Evolutionary conservation across 176 grass and related monocot species (phyloP).

Genomic region (Calamus simplicifolius): DNA sequence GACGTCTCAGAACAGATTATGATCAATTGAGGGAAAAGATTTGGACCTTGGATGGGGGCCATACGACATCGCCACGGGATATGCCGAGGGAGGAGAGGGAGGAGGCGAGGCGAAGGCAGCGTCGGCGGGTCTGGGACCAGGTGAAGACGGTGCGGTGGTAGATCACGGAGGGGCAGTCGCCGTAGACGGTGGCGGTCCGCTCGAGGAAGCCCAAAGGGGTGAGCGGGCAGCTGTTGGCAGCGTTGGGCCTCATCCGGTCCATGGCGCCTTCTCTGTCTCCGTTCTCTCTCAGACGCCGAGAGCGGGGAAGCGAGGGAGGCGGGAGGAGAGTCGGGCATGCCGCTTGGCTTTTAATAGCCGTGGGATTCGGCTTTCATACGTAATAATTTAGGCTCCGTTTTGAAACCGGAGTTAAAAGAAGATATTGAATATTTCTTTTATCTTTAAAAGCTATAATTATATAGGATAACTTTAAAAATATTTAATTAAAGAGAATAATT

Average conservation of each 20-base stretch:
- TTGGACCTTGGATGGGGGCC: neutral
- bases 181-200: constrained; percentile 45
- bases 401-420: no score
- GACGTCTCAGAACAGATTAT: no score
- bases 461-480: no score
- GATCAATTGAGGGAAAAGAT: neutral
- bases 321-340: no score
- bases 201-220: constrained; percentile 70
- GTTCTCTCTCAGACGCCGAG: no score
- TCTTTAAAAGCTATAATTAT: no score
- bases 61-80: constrained; percentile 55
- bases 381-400: no score
- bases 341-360: no score
- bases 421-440: no score
- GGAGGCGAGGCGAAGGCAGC: constrained; percentile 85
- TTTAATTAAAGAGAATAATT: no score
- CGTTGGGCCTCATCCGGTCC: constrained; percentile 33
- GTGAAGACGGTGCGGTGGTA: constrained; percentile 62
- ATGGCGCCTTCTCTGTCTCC: neutral
- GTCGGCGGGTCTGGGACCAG: constrained; percentile 47
- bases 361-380: no score
- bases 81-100: constrained; percentile 66
- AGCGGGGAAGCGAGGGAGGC: no score
- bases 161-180: constrained; percentile 56
- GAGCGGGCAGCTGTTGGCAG: constrained; percentile 55